Evolutionary conservation across 1,284 basidiomycete genomes (phyloP).

Genomic region (Veloboletus limbatus): DNA sequence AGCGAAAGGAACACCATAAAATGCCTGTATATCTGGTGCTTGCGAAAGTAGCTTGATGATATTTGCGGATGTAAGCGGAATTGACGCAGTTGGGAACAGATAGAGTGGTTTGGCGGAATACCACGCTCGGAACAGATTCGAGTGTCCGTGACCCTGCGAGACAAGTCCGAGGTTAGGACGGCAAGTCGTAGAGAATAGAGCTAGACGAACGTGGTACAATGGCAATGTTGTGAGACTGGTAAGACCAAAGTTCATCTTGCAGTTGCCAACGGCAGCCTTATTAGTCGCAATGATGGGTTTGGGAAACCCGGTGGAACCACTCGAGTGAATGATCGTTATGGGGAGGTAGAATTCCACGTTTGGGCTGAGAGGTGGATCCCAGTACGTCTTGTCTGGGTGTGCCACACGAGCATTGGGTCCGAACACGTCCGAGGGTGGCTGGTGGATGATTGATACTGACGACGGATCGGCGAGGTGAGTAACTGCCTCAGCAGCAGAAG

Average conservation of each 20-base stretch:
- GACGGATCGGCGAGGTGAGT: conserved; percentile 14
- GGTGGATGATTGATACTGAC: conserved; percentile 24
- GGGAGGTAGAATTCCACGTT: conserved; percentile 44
- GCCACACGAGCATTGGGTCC: conserved; percentile 26
- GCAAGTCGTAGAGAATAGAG: not conserved
- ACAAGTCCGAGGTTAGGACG: conserved; percentile 1
- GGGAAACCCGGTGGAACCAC: conserved; percentile 48
- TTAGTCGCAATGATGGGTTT: conserved; percentile 48
- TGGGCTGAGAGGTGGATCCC: conserved; percentile 40
- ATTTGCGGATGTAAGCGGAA: conserved; percentile 52
- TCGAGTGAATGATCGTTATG: conserved; percentile 59
- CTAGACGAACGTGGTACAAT: conserved; percentile 41
- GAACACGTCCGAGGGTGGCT: conserved; percentile 22
- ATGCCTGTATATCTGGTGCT: conserved; percentile 16
- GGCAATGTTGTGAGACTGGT: conserved; percentile 43
- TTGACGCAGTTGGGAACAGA: conserved; percentile 47
- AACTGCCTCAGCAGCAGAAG: conserved; percentile 19
- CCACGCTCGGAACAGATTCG: conserved; percentile 34
- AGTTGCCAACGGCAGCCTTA: conserved; percentile 38
- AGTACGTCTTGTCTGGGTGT: conserved; percentile 34
- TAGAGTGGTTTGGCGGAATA: conserved; percentile 45
- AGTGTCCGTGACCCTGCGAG: conserved; percentile 19
- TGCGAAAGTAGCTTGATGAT: conserved; percentile 35
- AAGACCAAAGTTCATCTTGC: conserved; percentile 42
- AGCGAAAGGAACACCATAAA: conserved; percentile 22